Evolutionary conservation across 2,329 filamentous ascomycete species (phyloP).

Genomic region (Ilyonectria destructans): DNA sequence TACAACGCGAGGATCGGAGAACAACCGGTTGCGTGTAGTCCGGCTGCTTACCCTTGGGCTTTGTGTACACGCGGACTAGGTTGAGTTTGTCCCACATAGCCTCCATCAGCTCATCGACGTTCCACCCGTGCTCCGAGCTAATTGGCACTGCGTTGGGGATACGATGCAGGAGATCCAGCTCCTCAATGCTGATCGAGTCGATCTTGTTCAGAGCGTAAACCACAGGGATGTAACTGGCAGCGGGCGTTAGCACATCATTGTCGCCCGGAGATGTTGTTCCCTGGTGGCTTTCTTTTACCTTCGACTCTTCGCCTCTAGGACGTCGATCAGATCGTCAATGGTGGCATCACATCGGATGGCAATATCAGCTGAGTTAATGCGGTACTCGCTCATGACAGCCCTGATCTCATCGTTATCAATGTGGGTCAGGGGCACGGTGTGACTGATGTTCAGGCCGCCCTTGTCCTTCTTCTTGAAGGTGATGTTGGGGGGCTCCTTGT

Average conservation of each 20-base stretch:
- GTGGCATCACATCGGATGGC: slow-evolving; percentile 98
- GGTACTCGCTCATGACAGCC: slow-evolving; percentile 97
- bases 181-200: slow-evolving; percentile 97
- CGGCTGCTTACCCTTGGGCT: slow-evolving; percentile 94
- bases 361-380: slow-evolving; percentile 96
- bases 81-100: slow-evolving; percentile 99
- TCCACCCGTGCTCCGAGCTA: slow-evolving; percentile 98
- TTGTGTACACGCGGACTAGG: slow-evolving; percentile 94
- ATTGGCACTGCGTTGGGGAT: slow-evolving; percentile 98
- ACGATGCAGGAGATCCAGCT: slow-evolving; percentile 94
- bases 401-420: slow-evolving; percentile 98
- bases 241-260: slow-evolving; percentile 33
- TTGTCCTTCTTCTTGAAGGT: slow-evolving; percentile 99
- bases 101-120: slow-evolving; percentile 96
- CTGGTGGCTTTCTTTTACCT: slow-evolving; percentile 49
- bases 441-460: slow-evolving; percentile 96
- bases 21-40: slow-evolving; percentile 96
- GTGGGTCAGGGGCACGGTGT: slow-evolving; percentile 90
- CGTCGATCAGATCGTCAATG: slow-evolving; percentile 95
- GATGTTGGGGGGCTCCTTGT: slow-evolving; percentile 97
- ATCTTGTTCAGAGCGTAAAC: slow-evolving; percentile 99
- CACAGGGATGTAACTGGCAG: slow-evolving; percentile 93
- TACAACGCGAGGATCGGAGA: slow-evolving; percentile 85
- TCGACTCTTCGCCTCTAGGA: slow-evolving; percentile 93
- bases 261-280: slow-evolving; percentile 18